Conservation (phyloP, 1,284 basidiomycete species). For the Ganoderma multipileum region DNA sequence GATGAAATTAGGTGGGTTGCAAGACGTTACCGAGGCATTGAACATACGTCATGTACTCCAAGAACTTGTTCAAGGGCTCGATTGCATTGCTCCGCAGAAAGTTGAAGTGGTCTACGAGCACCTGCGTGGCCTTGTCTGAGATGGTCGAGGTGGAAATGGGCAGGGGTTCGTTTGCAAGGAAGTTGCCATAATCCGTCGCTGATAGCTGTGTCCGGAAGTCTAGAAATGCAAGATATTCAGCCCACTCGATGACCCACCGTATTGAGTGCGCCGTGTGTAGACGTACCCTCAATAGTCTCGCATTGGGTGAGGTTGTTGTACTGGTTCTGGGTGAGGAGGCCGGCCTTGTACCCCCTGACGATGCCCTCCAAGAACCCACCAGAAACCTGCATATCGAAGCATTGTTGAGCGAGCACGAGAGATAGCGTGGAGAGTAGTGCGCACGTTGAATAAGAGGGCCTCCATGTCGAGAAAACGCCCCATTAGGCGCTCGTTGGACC, state of each 20-base stretch:
- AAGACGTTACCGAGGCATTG: background rate
- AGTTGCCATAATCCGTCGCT: conserved; percentile 98
- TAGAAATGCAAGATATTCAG: conserved; percentile 40
- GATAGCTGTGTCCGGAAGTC: conserved; percentile 94
- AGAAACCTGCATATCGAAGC: conserved; percentile 60
- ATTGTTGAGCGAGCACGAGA: conserved; percentile 5
- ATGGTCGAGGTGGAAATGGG: conserved; percentile 96
- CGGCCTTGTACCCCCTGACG: conserved; percentile 93
- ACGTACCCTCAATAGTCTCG: conserved; percentile 92
- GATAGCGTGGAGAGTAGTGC: conserved; percentile 31
- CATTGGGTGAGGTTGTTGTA: conserved; percentile 97
- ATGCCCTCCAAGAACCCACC: conserved; percentile 92
- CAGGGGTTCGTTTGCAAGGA: conserved; percentile 96
- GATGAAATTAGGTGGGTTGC: background rate
- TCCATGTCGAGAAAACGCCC: conserved; percentile 62
- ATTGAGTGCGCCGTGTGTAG: background rate
- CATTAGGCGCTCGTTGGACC: conserved; percentile 15
- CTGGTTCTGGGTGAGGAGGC: conserved; percentile 87
- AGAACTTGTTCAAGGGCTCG: conserved; percentile 89
- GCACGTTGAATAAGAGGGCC: conserved; percentile 87
- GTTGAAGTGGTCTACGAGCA: conserved; percentile 97
- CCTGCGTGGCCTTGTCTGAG: conserved; percentile 93
- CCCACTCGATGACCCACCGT: background rate
- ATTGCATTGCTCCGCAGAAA: conserved; percentile 92
- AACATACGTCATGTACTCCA: conserved; percentile 95